Evolutionary conservation across 1,284 basidiomycete species (phyloP).

Genomic region (Sanghuangporus sanghuang): DNA sequence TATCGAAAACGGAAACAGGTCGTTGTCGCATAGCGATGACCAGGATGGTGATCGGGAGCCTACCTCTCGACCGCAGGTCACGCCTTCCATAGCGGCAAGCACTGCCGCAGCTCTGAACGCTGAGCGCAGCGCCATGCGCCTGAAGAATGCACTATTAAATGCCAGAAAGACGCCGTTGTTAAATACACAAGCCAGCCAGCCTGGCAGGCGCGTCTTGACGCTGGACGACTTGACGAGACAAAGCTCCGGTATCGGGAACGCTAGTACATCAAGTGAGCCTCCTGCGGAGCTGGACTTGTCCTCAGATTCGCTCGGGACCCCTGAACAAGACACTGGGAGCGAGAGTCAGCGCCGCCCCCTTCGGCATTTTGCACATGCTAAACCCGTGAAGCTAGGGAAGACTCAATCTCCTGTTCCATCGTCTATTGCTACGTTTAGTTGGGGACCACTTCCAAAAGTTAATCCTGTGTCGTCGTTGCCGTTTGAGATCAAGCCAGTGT

Average conservation of each 20-base stretch:
- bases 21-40: neutral
- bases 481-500: conserved; percentile 15
- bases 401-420: conserved; percentile 1
- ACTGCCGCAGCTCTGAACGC: conserved; percentile 76
- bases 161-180: conserved; percentile 59
- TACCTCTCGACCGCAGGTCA: conserved; percentile 37
- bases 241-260: neutral
- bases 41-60: conserved; percentile 24
- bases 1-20: neutral
- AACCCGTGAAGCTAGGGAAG: conserved; percentile 15
- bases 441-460: conserved; percentile 21
- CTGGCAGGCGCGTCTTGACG: conserved; percentile 34
- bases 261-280: neutral
- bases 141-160: conserved; percentile 63
- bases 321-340: neutral
- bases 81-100: conserved; percentile 60
- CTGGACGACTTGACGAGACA: conserved; percentile 31
- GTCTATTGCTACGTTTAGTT: conserved; percentile 20
- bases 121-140: conserved; percentile 61
- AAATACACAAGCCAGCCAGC: conserved; percentile 46
- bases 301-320: neutral
- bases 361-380: conserved; percentile 13
- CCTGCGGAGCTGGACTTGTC: neutral
- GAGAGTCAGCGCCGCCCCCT: conserved; percentile 11
- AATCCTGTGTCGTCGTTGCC: conserved; percentile 19